phyloP scores from a whole-genome alignment of 2,329 filamentous ascomycete genomes.

The Aureobasidium leucospermi region DNA sequence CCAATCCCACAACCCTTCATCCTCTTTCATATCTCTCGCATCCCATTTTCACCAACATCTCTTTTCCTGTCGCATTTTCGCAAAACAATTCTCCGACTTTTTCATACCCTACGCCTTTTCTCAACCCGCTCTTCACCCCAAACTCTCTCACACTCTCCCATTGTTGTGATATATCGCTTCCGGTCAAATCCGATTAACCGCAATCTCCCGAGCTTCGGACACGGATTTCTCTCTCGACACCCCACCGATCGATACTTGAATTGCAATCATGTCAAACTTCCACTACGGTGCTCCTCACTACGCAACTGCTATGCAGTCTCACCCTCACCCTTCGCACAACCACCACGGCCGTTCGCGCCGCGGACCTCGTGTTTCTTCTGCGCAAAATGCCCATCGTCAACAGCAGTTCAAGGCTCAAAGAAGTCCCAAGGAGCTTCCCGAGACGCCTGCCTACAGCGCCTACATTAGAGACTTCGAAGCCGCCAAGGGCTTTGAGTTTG shows the following conservation, averaged over 20 bases:
- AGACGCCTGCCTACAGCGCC: conserved; percentile 64
- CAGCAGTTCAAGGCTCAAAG: conserved; percentile 64
- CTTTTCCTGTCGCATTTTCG: conserved; percentile 5
- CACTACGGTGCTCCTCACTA: conserved; percentile 43
- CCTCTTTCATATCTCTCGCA: conserved; percentile 12
- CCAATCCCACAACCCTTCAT: conserved; percentile 1
- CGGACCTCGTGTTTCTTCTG: conserved; percentile 69
- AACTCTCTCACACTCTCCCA: background rate
- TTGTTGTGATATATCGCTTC: conserved; percentile 17
- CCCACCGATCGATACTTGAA: conserved; percentile 9
- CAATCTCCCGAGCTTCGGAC: conserved; percentile 14
- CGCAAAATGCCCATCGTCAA: conserved; percentile 79
- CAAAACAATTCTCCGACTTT: background rate
- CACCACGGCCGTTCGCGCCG: conserved; percentile 82
- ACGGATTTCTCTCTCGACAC: conserved; percentile 13
- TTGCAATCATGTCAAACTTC: conserved; percentile 41
- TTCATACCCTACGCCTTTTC: conserved; percentile 5
- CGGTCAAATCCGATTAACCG: conserved; percentile 16
- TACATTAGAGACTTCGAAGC: conserved; percentile 88
- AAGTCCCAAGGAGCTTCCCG: conserved; percentile 77
- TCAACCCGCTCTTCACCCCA: background rate
- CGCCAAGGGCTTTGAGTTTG: conserved; percentile 86
- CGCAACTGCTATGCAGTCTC: conserved; percentile 41
- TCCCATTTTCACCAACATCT: conserved; percentile 3
- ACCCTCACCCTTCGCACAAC: conserved; percentile 58